phyloP scores from a whole-genome alignment of 805 yeast species.

The Barnettozyma vustinii region DNA sequence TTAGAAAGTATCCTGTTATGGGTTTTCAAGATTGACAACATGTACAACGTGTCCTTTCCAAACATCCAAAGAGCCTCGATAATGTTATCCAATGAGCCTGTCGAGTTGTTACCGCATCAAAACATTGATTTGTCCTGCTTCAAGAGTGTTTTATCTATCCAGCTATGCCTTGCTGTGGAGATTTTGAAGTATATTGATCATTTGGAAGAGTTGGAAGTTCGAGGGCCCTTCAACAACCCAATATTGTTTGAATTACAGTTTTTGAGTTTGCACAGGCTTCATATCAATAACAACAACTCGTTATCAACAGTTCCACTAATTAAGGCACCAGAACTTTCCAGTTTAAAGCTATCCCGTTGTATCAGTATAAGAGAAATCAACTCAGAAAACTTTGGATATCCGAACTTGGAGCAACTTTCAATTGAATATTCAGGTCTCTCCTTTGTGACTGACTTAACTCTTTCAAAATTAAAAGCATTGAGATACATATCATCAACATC shows the following conservation, averaged over 20 bases:
- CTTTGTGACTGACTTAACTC: constrained; percentile 1
- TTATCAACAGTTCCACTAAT: constrained; percentile 9
- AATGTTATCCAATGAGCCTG: constrained; percentile 18
- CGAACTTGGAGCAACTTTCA: constrained; percentile 5
- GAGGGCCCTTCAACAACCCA: constrained; percentile 15
- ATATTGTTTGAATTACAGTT: constrained; percentile 5
- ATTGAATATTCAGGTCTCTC: constrained; percentile 14
- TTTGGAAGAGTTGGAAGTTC: constrained; percentile 10
- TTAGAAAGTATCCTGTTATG: constrained; percentile 8
- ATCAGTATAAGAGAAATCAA: constrained; percentile 5
- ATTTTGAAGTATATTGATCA: constrained; percentile 6
- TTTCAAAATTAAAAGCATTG: constrained; percentile 4
- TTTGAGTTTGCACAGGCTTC: constrained; percentile 4
- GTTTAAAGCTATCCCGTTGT: constrained; percentile 12
- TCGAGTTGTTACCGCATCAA: background rate
- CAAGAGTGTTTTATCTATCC: constrained; percentile 4
- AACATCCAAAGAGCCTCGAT: constrained; percentile 8
- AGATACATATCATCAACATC: constrained; percentile 12
- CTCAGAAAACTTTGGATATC: constrained; percentile 5
- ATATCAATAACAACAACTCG: constrained; percentile 11
- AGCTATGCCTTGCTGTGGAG: constrained; percentile 15
- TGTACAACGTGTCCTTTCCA: constrained; percentile 9
- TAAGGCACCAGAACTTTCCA: constrained; percentile 8
- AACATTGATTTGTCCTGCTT: constrained; percentile 12
- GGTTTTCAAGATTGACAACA: constrained; percentile 9